Evolutionary conservation across 202 grass and related monocot species (phyloP).

Genomic region (Cymbopogon flexuosus): DNA sequence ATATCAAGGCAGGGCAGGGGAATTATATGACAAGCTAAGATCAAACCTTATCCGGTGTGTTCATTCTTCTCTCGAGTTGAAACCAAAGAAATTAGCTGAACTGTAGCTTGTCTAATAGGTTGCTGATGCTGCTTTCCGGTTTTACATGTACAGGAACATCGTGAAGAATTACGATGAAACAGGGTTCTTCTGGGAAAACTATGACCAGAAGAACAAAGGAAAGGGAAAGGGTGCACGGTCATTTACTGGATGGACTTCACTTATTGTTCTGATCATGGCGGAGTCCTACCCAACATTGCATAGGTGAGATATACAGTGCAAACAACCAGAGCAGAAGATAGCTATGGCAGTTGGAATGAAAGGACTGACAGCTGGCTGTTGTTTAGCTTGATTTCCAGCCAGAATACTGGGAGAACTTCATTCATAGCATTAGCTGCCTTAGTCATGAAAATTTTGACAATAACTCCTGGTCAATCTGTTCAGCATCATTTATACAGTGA

Average conservation of each 20-base stretch:
- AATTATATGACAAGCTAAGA: constrained; percentile 61
- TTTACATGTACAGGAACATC: constrained; percentile 51
- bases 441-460: neutral
- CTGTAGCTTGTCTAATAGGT: constrained; percentile 1
- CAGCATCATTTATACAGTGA: neutral
- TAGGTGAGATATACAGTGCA: constrained; percentile 36
- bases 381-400: neutral
- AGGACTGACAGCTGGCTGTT: neutral
- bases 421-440: neutral
- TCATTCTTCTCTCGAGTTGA: neutral
- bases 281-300: constrained; percentile 78
- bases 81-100: neutral
- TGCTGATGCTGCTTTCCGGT: neutral
- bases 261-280: constrained; percentile 76
- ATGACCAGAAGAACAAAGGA: constrained; percentile 78
- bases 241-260: constrained; percentile 91
- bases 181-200: constrained; percentile 95
- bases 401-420: neutral
- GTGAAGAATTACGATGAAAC: constrained; percentile 65
- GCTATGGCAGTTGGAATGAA: neutral
- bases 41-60: constrained; percentile 87
- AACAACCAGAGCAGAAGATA: neutral
- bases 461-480: neutral
- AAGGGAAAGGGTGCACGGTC: constrained; percentile 79
- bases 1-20: constrained; percentile 50